Base-by-base conservation (phyloP, 164 flowering plant genomes). In the Aristolochia californica region DNA sequence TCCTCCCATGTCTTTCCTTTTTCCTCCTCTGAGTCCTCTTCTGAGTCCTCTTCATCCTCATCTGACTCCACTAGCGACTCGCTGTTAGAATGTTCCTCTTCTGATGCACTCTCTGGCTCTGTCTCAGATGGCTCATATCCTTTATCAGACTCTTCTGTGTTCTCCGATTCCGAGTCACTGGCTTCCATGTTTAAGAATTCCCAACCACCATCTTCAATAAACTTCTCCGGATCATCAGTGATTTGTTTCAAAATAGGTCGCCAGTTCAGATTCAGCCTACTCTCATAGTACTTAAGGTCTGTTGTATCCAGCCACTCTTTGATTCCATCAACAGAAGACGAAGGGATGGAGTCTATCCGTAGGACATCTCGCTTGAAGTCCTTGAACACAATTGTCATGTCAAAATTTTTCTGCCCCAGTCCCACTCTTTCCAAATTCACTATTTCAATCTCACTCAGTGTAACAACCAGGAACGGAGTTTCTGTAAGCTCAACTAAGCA, bases 1-100 rank as follows among this genome's bases (percentile, higher is more conserved):
- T 88, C 97, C 56, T 88, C 91, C 97, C 97, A 86, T 9, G 91
- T 83, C 69, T 84, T 84, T 7, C 91, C 97, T 55, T 88, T 61
- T 26, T 85, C 89, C 57, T 88, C 97, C 64, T 81, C 94, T 0
- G 77, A 78, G 4, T 65, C 87, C 53, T 79, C 91, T 30, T 81
- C 90, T 28, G 83, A 87, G 17, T 80, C 87, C 13, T 80, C 93
- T 28, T 59, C 62, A 34, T 59, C 62, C 22, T 59, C 62, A 28
- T 83, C 97, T 12, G 94, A 86, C 58, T 88, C 97, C 62, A 84
- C 97, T 64, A 86, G 50, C 14, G 91, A 89, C 53, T 66, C 91
- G 55, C 86, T 86, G 22, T 81, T 89, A 20, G 58, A 57, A 8
- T 50, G 80, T 11, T 86, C 91, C 0, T 83, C 94, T 0, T 88